Percentiles rank a stretch among this genome's conserved stretches.
phyloP scores from a whole-genome alignment of 371 early-diverging fungal genomes.

The Zancudomyces culisetae region DNA sequence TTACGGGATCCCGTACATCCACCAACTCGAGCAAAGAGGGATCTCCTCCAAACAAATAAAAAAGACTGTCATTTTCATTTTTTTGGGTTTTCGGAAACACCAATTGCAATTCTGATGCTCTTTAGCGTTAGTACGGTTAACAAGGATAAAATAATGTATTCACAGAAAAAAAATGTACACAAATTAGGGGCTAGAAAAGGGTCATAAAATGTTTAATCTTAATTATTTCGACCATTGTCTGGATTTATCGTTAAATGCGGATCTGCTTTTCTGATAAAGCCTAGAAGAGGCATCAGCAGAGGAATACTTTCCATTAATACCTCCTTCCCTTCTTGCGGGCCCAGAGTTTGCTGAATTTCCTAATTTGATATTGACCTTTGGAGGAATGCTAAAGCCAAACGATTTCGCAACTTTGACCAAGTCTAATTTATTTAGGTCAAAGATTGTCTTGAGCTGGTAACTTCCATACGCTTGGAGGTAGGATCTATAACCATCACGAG shows the following conservation, averaged over 20 bases:
- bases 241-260: background rate
- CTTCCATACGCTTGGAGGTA: constrained; percentile 95
- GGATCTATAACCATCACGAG: constrained; percentile 91
- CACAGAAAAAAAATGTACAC: too few species aligned
- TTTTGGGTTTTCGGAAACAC: too few species aligned
- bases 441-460: constrained; percentile 88
- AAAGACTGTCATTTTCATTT: too few species aligned
- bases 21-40: too few species aligned
- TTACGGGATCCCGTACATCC: too few species aligned
- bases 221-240: constrained; percentile 3
- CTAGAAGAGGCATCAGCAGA: background rate
- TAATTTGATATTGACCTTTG: constrained; percentile 81
- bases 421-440: constrained; percentile 82
- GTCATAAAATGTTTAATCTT: background rate
- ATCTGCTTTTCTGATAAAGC: background rate
- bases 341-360: constrained; percentile 25
- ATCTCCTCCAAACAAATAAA: too few species aligned
- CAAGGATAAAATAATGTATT: too few species aligned
- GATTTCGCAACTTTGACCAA: constrained; percentile 80
- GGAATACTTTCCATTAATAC: background rate
- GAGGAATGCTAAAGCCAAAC: constrained; percentile 92
- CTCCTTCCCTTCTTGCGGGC: background rate
- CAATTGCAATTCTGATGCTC: too few species aligned
- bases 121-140: too few species aligned
- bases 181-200: background rate